Conservation (phyloP, 2,329 filamentous ascomycete genomes). For the Neonectria sp. region DNA sequence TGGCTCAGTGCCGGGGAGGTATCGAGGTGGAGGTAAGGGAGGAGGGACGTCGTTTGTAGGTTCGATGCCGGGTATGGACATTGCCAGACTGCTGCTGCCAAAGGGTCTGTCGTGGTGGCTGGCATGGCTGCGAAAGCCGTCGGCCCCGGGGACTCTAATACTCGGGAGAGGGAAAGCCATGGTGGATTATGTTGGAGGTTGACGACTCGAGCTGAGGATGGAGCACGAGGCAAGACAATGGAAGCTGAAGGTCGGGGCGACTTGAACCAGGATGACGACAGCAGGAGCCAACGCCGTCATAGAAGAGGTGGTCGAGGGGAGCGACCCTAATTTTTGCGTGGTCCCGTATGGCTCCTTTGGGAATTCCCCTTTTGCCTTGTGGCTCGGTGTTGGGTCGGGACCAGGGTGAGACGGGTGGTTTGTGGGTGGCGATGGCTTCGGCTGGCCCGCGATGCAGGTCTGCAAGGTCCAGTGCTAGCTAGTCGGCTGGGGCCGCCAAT, state of each 20-base stretch:
- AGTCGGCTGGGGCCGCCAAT: conserved; percentile 41
- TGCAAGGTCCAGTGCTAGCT: conserved; percentile 44
- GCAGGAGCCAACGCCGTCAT: conserved; percentile 45
- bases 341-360: conserved; percentile 28
- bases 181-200: conserved; percentile 40
- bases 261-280: conserved; percentile 43
- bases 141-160: conserved; percentile 52
- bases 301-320: conserved; percentile 34
- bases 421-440: conserved; percentile 47
- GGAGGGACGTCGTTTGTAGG: conserved; percentile 57
- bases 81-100: conserved; percentile 54
- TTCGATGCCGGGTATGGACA: conserved; percentile 60
- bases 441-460: conserved; percentile 35
- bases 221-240: conserved; percentile 44
- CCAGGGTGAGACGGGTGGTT: conserved; percentile 41
- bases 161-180: conserved; percentile 59
- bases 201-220: conserved; percentile 45
- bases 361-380: conserved; percentile 30
- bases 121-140: conserved; percentile 48
- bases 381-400: conserved; percentile 39
- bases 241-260: conserved; percentile 44
- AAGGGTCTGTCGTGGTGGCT: conserved; percentile 51
- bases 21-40: conserved; percentile 62
- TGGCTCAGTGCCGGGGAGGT: conserved; percentile 54
- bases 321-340: conserved; percentile 25